Percentiles rank a stretch among this genome's conserved stretches.
Evolutionary conservation across 2,329 filamentous ascomycete genomes (phyloP).

Genomic region (Basipetospora chlamydospora): DNA sequence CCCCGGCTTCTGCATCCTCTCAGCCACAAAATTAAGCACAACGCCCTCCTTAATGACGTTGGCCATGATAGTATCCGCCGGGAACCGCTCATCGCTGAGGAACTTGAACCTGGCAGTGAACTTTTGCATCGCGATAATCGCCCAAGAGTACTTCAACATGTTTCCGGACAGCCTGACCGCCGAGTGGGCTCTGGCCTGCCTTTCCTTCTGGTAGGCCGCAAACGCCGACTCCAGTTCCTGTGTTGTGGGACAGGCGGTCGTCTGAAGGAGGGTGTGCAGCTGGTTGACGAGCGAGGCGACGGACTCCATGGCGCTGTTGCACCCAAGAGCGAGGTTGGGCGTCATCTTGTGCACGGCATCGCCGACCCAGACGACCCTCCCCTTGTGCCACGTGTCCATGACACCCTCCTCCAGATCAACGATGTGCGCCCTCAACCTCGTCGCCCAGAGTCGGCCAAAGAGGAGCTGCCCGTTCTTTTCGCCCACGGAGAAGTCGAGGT

Average conservation of each 20-base stretch:
- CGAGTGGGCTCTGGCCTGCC: not conserved
- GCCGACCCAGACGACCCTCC: constrained; percentile 18
- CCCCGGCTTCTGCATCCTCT: not conserved
- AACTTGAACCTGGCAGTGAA: not conserved
- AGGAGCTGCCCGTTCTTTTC: not conserved
- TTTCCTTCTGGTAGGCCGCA: not conserved
- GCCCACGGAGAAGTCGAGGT: not conserved
- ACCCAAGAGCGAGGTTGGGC: constrained; percentile 17
- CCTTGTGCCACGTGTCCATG: constrained; percentile 14
- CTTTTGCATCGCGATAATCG: not conserved
- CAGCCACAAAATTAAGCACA: constrained; percentile 1
- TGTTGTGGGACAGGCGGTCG: not conserved
- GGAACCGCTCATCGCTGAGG: not conserved
- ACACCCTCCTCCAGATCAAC: constrained; percentile 19
- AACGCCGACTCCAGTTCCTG: not conserved
- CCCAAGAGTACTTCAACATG: not conserved
- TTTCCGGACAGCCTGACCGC: not conserved
- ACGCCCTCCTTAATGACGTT: not conserved
- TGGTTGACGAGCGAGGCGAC: constrained; percentile 11
- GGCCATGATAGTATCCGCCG: not conserved
- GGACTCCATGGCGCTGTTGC: constrained; percentile 19
- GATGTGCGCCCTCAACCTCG: constrained; percentile 9
- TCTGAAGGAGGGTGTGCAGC: not conserved
- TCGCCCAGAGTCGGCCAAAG: constrained; percentile 3
- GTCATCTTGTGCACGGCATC: constrained; percentile 21